These are phyloP conservation scores for Saitozyma sp. DNA, from an alignment of 768 basidiomycete genomes.

Conservation along the genomic window DNA sequence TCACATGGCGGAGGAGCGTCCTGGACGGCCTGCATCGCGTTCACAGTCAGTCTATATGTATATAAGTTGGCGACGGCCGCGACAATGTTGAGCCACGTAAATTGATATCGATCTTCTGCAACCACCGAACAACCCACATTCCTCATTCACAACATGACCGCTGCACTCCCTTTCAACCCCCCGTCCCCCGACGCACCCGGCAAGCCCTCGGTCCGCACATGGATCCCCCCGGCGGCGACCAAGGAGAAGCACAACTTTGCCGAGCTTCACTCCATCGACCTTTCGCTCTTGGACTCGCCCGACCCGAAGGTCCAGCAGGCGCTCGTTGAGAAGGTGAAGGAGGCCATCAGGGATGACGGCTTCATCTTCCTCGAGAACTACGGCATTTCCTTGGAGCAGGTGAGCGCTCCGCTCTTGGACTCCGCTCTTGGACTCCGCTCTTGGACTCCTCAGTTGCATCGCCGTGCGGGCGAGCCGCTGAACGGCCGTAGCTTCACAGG, in stretches of 20 bases:
- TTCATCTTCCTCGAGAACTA: slow-evolving; percentile 32
- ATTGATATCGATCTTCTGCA: too few species aligned
- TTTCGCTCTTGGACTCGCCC: slow-evolving; percentile 22
- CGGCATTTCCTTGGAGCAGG: slow-evolving; percentile 30
- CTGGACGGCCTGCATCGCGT: background rate
- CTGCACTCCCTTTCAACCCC: slow-evolving; percentile 18
- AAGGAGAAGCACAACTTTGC: slow-evolving; percentile 21
- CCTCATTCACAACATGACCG: background rate
- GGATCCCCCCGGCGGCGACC: slow-evolving; percentile 15
- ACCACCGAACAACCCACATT: background rate
- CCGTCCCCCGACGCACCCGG: slow-evolving; percentile 14
- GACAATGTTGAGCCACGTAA: background rate
- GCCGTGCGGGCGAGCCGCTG: background rate
- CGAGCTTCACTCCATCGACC: slow-evolving; percentile 29
- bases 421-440: background rate
- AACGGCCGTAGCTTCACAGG: slow-evolving; percentile 23
- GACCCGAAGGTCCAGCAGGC: slow-evolving; percentile 16
- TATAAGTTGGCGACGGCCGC: background rate
- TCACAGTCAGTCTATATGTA: background rate
- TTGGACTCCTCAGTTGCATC: background rate
- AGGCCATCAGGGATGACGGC: slow-evolving; percentile 31
- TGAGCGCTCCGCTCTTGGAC: background rate
- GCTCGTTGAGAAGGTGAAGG: slow-evolving; percentile 23
- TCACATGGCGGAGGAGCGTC: too few species aligned
- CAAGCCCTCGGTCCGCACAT: slow-evolving; percentile 17